Conservation (phyloP, 139 green algal species). For the Haematococcus lacustris region DNA sequence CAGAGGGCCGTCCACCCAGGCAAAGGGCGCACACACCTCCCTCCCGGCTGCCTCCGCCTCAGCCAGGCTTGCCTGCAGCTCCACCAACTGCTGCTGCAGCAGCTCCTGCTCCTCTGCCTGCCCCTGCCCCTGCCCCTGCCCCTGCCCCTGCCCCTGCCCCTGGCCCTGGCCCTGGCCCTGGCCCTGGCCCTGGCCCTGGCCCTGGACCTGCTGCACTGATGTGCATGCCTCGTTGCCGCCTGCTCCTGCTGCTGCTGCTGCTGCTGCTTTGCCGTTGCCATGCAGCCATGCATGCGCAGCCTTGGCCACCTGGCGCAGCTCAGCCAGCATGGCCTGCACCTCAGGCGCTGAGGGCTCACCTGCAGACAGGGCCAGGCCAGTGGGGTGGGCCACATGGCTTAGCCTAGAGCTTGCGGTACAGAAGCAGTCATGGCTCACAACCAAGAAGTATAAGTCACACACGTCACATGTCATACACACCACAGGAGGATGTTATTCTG, state of each 20-base stretch:
- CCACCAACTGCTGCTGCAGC: constrained; percentile 1
- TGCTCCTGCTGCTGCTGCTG: constrained; percentile 4
- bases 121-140: constrained; percentile 3
- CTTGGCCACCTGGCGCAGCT: not conserved
- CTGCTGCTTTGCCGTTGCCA: constrained; percentile 4
- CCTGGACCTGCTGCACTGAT: constrained; percentile 4
- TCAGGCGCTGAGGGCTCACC: not conserved
- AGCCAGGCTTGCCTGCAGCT: constrained; percentile 21
- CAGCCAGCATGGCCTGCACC: no score
- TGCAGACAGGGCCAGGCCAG: not conserved
- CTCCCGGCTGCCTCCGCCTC: constrained; percentile 28
- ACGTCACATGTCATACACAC: no score
- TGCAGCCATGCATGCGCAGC: not conserved
- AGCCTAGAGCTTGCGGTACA: no score
- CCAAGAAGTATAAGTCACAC: no score
- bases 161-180: no score
- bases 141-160: no score
- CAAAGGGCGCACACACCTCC: constrained; percentile 66
- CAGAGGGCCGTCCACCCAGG: constrained; percentile 90
- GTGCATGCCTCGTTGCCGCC: no score
- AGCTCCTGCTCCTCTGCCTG: constrained; percentile 9
- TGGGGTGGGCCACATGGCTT: no score
- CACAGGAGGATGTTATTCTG: no score
- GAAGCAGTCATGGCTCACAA: no score
- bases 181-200: no score